These are phyloP conservation scores for Pilasporangium apinafurcum DNA, from an alignment of 352 stramenopile species.

Conservation along the genomic window DNA sequence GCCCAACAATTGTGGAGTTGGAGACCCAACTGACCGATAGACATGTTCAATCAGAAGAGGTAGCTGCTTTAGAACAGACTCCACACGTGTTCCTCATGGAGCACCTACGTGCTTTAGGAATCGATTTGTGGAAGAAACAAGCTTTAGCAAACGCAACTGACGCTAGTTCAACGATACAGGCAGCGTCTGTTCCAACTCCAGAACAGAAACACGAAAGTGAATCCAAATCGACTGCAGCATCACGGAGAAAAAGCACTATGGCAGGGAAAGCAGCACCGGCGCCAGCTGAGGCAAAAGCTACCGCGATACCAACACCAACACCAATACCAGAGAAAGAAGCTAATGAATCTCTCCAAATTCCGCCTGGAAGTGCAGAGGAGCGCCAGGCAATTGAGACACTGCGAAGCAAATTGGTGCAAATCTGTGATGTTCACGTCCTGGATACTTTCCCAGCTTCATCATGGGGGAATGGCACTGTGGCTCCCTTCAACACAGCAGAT, in stretches of 20 bases:
- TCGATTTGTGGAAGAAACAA: not conserved
- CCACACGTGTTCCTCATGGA: slow-evolving; percentile 7
- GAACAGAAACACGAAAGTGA: no score
- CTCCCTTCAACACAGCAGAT: not conserved
- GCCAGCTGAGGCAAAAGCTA: not conserved
- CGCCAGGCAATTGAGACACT: slow-evolving; percentile 7
- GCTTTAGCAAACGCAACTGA: not conserved
- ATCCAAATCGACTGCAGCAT: slow-evolving; percentile 2
- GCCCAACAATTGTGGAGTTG: slow-evolving; percentile 13
- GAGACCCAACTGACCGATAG: slow-evolving; percentile 10
- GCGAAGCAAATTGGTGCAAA: slow-evolving; percentile 5
- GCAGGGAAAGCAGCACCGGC: not conserved
- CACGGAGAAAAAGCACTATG: slow-evolving; percentile 16
- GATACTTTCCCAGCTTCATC: slow-evolving; percentile 13
- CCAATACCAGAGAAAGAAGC: not conserved
- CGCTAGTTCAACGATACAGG: not conserved
- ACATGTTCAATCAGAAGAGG: no score
- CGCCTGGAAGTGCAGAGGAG: not conserved
- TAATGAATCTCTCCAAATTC: not conserved
- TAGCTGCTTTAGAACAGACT: not conserved
- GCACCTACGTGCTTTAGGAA: slow-evolving; percentile 1
- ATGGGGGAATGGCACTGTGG: slow-evolving; percentile 12
- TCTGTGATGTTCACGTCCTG: slow-evolving; percentile 15
- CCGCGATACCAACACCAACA: no score
- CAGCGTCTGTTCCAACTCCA: not conserved